Evolutionary conservation across 805 yeast genomes (phyloP), one percentile per base, ranked within the genome.

Genomic region (Lachancea cidri): DNA sequence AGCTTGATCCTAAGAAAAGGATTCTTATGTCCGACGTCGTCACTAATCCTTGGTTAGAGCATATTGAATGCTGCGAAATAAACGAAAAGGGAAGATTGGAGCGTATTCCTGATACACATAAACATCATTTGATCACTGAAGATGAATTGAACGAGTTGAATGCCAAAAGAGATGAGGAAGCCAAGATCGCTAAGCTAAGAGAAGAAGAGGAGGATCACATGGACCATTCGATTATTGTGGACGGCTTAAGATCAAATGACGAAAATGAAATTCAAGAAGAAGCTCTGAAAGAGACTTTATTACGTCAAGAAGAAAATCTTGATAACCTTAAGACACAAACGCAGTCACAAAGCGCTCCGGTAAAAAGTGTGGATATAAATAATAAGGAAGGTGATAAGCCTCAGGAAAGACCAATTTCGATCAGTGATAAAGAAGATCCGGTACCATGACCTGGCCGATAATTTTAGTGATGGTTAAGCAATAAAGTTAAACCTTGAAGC

Each of bases 41-140:
- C 34, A 53, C 62, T 2, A 81, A 81, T 51, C 70, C 66, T 7
- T 91, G 89, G 77, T 69, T 79, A 44, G 47, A 65, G 29, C 53
- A 66, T 3, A 81, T 89, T 13, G 71, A 76, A 20, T 63, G 58
- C 47, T 88, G 96, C 60, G 51, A 49, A 32, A 44, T 52, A 4
- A 54, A 50, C 38, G 55, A 50, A 16, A 45, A 52, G 17, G 57
- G 53, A 5, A 46, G 51, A 11, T 40, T 67, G 17, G 35, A 54
- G 15, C 46, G 50, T 4, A 39, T 39, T 15, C 64, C 66, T 4
- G 45, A 49, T 30, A 70, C 70, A 33, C 89, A 84, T 55, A 64
- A 56, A 3, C 94, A 84, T 59, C 85, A 81, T 60, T 66, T 84
- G 49, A 68, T 83, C 11, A 77, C 86, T 0, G 87, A 80, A 49